Base-by-base conservation (phyloP, 1,284 basidiomycete genomes). In the Papiliotrema flavescens region DNA sequence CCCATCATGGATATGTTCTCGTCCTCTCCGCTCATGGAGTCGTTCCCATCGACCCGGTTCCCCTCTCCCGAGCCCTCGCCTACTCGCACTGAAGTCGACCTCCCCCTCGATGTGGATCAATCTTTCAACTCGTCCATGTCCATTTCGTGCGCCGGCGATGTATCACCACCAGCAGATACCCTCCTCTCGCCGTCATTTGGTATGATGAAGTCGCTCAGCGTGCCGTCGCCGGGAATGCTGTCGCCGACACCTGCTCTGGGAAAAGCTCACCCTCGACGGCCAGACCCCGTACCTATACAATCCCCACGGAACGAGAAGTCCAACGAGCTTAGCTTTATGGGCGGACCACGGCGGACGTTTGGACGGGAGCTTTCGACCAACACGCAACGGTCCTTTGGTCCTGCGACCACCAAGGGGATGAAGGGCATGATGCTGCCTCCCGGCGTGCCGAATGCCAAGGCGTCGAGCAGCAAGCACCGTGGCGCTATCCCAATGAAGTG, bases 121-220 rank as follows among this genome's bases (percentile, higher is more conserved):
- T 75, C 73, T 3, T 76, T 76, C 70, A 75, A 73, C 63, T 73
- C 74, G 40, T 73, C 73, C 51, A 68, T 76, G 67, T 71, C 70
- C 14, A 61, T 76, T 42, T 63, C 63, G 14, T 51, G 50, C 34
- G n/a, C 41, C 35, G 55, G 57, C 39, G 64, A 69, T 36, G 55
- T 57, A 20, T 66, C 63, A 17, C 64, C 66, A 26, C 37, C 49
- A 15, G 8, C 49, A 17, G 39, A 11, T 7, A 13, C 19, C 19
- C 37, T 56, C 50, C 42, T 69, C 65, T 11, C 68, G 65, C 14
- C 56, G 52, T 44, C 60, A 49, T 15, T 34, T 11, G 20, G 11
- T 7, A 8, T 50, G n/a, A 26, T 23, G 22, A 44, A 45, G 35
- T 49, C 32, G 20, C 48, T 51, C 52, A 41, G 40, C 7, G 46